Percentiles rank a stretch among this genome's conserved stretches.
These are phyloP conservation scores for Neltuma alba DNA, from an alignment of 306 rosid species.

Conservation along the genomic window DNA sequence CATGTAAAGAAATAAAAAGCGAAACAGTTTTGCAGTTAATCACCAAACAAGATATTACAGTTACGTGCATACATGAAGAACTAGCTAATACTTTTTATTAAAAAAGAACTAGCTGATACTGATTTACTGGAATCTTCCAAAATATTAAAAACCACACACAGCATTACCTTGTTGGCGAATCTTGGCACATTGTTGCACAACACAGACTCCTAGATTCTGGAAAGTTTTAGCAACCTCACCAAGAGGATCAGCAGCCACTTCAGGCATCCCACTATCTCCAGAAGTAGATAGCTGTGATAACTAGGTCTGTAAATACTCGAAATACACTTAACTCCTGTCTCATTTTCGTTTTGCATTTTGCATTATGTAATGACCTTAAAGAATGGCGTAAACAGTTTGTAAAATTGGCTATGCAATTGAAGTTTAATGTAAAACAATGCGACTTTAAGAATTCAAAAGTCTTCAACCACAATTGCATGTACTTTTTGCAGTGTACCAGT, in stretches of 20 bases:
- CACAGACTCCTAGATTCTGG: constrained; percentile 86
- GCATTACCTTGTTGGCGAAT: constrained; percentile 93
- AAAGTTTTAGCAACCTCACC: constrained; percentile 86
- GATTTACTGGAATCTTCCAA: constrained; percentile 19
- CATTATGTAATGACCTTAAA: neutral
- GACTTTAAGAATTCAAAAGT: constrained; percentile 9
- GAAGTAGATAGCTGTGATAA: constrained; percentile 84
- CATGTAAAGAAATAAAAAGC: neutral
- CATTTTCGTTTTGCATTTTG: constrained; percentile 29
- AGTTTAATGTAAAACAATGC: constrained; percentile 21
- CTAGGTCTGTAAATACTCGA: constrained; percentile 1
- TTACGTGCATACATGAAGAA: constrained; percentile 1
- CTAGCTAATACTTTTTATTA: too few relatives aligned
- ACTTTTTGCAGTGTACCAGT: neutral
- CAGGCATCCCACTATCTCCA: constrained; percentile 96
- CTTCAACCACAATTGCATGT: constrained; percentile 1
- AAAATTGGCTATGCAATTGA: neutral
- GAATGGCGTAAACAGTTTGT: neutral
- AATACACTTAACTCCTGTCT: constrained; percentile 23
- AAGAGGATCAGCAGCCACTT: constrained; percentile 90
- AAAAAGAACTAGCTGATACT: too few relatives aligned
- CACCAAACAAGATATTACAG: constrained; percentile 7
- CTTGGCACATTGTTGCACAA: constrained; percentile 98
- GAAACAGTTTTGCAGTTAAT: constrained; percentile 1
- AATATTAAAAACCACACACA: constrained; percentile 23